Percentiles rank a stretch among this genome's conserved stretches.
Conservation (phyloP, 2,329 filamentous ascomycete genomes). For the Amauroascus niger region DNA sequence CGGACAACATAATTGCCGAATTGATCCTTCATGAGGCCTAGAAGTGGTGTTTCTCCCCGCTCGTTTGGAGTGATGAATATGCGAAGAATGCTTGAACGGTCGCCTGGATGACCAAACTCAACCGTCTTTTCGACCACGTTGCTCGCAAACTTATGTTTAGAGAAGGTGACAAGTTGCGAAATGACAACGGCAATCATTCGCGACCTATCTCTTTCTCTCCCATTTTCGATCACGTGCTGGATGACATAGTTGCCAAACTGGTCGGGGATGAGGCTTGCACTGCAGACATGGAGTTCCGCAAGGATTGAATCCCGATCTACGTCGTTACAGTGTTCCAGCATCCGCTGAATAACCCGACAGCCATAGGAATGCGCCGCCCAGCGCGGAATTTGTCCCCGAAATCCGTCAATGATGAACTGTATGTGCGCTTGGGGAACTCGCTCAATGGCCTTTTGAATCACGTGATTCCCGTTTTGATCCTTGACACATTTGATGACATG, state of each 20-base stretch:
- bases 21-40: slow-evolving; percentile 74
- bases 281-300: slow-evolving; percentile 64
- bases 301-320: slow-evolving; percentile 63
- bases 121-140: slow-evolving; percentile 96
- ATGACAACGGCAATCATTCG: slow-evolving; percentile 66
- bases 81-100: slow-evolving; percentile 59
- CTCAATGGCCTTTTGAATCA: slow-evolving; percentile 88
- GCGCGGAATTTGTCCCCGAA: slow-evolving; percentile 62
- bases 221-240: slow-evolving; percentile 79
- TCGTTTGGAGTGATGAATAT: slow-evolving; percentile 51
- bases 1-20: slow-evolving; percentile 96
- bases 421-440: slow-evolving; percentile 67
- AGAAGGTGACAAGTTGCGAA: slow-evolving; percentile 60
- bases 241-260: slow-evolving; percentile 95
- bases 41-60: slow-evolving; percentile 60
- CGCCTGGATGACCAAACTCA: slow-evolving; percentile 56
- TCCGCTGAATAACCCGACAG: slow-evolving; percentile 85
- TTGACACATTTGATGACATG: slow-evolving; percentile 69
- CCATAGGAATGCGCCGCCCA: slow-evolving; percentile 75
- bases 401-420: slow-evolving; percentile 72
- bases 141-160: slow-evolving; percentile 92
- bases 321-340: slow-evolving; percentile 72
- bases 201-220: slow-evolving; percentile 59
- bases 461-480: slow-evolving; percentile 90
- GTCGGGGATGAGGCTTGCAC: slow-evolving; percentile 65